Evolutionary conservation across 495 filamentous ascomycete genomes (phyloP).

Genomic region (Geopyxis carbonaria): DNA sequence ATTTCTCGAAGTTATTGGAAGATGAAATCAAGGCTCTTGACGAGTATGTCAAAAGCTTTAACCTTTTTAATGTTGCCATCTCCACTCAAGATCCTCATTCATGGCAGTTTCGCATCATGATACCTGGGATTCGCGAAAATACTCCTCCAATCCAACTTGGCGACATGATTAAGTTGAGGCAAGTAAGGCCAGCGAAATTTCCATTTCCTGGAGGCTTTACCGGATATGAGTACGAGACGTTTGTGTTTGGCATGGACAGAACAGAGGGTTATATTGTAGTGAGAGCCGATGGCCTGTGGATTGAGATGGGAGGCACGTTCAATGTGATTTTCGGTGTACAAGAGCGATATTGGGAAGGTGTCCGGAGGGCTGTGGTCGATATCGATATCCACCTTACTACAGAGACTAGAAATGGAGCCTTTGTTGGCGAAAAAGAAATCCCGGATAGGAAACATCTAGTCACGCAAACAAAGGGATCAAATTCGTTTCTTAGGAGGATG

Average conservation of each 20-base stretch:
- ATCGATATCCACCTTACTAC: too few relatives aligned
- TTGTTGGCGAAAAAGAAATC: too few relatives aligned
- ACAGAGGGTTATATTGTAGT: constrained; percentile 24
- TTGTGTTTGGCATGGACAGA: constrained; percentile 27
- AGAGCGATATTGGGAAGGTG: constrained; percentile 16
- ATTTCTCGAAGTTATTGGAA: constrained; percentile 17
- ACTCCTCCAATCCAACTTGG: constrained; percentile 30
- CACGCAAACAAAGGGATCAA: constrained; percentile 12
- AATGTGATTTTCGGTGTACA: constrained; percentile 28
- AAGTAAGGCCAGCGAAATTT: constrained; percentile 21
- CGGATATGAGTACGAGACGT: constrained; percentile 25
- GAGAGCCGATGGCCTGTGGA: constrained; percentile 24
- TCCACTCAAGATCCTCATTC: constrained; percentile 16
- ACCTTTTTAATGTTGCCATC: constrained; percentile 21
- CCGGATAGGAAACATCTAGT: constrained; percentile 23
- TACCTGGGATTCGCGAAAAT: constrained; percentile 31
- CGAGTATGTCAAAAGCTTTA: constrained; percentile 17
- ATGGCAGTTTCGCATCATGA: constrained; percentile 17
- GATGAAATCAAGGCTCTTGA: constrained; percentile 18
- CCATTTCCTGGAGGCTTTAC: constrained; percentile 14
- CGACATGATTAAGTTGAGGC: constrained; percentile 30
- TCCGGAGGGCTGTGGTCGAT: constrained; percentile 22
- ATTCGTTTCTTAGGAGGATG: constrained; percentile 33
- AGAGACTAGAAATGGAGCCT: too few relatives aligned
- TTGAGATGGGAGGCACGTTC: constrained; percentile 24